phyloP scores from a whole-genome alignment of 495 filamentous ascomycete genomes.

The Neurospora sublineolata region DNA sequence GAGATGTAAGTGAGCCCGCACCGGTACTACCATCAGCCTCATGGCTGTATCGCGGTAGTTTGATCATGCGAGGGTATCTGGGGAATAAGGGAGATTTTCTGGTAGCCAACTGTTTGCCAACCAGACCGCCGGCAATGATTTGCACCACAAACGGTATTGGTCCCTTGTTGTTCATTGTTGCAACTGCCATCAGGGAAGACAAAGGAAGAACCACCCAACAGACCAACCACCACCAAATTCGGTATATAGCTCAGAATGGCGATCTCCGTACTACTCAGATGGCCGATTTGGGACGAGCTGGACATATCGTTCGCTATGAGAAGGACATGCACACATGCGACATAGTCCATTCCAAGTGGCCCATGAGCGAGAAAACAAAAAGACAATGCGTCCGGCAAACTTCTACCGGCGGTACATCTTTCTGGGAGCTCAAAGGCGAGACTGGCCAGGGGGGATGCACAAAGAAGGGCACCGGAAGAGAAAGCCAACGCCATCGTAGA shows the following conservation, averaged over 20 bases:
- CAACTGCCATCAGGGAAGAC: not conserved
- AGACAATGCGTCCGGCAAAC: not conserved
- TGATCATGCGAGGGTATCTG: not conserved
- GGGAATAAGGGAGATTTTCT: not conserved
- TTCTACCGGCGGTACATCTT: not conserved
- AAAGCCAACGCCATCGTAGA: not conserved
- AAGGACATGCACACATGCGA: not conserved
- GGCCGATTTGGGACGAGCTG: not conserved
- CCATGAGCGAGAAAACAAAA: not conserved
- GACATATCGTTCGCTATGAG: not conserved
- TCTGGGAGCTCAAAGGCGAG: not conserved
- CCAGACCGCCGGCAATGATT: not conserved
- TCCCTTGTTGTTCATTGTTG: not conserved
- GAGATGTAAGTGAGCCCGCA: not conserved
- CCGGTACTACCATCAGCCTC: not conserved
- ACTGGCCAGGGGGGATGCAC: not conserved
- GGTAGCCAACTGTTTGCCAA: not conserved
- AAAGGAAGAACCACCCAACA: not conserved
- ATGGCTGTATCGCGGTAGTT: not conserved
- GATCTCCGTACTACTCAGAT: not conserved
- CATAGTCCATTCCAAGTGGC: not conserved
- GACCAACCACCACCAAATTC: not conserved
- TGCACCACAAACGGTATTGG: not conserved
- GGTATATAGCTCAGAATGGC: not conserved
- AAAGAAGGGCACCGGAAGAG: not conserved